These are phyloP conservation scores for Rostrohypoxylon terebratum DNA, from an alignment of 495 filamentous ascomycete genomes.

Conservation along the genomic window DNA sequence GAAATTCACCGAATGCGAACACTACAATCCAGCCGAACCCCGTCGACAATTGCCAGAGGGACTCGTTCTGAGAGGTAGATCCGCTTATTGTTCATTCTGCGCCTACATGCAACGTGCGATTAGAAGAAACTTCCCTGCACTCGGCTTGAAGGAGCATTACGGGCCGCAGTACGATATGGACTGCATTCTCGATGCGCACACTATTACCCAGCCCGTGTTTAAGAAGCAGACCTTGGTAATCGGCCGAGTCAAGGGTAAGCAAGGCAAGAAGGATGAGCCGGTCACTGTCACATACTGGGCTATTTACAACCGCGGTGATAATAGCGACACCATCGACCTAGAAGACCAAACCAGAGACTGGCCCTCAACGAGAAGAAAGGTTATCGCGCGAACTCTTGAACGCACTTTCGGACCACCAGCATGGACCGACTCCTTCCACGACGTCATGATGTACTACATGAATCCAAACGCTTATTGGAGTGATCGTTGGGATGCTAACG, in stretches of 20 bases:
- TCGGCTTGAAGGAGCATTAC: neutral
- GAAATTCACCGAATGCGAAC: slow-evolving; percentile 6
- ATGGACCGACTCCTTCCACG: neutral
- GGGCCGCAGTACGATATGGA: neutral
- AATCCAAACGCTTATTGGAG: neutral
- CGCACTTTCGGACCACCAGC: neutral
- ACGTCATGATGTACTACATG: neutral
- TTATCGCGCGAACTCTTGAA: slow-evolving; percentile 1
- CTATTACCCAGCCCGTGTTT: slow-evolving; percentile 4
- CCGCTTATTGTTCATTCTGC: slow-evolving; percentile 1
- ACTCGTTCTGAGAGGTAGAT: neutral
- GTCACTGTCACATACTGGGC: slow-evolving; percentile 9
- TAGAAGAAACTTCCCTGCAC: neutral
- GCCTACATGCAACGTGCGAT: neutral
- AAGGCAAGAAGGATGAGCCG: neutral
- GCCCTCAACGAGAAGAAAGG: neutral
- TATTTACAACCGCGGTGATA: neutral
- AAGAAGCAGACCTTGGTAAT: slow-evolving; percentile 24
- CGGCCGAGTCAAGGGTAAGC: slow-evolving; percentile 7
- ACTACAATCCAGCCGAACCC: neutral
- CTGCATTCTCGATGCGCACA: neutral
- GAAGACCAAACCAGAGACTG: neutral
- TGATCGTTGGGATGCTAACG: neutral
- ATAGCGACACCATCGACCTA: neutral
- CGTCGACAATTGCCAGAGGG: neutral